phyloP scores from a whole-genome alignment of 1,139 yeast species.

The Geotrichum siamense region DNA sequence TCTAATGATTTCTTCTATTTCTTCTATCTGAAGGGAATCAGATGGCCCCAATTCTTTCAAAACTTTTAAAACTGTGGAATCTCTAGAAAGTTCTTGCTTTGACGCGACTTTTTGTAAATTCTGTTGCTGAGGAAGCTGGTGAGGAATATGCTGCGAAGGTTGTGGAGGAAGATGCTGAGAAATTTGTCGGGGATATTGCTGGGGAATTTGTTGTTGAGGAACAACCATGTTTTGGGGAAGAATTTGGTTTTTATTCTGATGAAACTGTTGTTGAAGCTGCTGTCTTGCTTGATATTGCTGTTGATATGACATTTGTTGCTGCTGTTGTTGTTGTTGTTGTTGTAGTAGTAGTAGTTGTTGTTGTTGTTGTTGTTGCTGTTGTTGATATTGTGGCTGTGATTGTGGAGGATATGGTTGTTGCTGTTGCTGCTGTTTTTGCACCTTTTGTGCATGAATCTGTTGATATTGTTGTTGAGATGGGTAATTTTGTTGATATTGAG shows the following conservation, averaged over 20 bases:
- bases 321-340: slow-evolving; percentile 6
- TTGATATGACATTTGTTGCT: slow-evolving; percentile 1
- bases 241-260: slow-evolving; percentile 21
- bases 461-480: slow-evolving; percentile 17
- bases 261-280: slow-evolving; percentile 19
- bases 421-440: slow-evolving; percentile 1
- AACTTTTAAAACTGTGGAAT: slow-evolving; percentile 37
- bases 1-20: slow-evolving; percentile 44
- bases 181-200: neutral
- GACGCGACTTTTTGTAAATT: neutral
- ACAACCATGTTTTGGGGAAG: slow-evolving; percentile 15
- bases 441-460: slow-evolving; percentile 1
- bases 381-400: slow-evolving; percentile 20
- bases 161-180: neutral
- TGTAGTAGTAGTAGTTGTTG: slow-evolving; percentile 3
- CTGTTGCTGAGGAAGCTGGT: neutral
- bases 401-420: slow-evolving; percentile 7
- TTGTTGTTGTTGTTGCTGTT: slow-evolving; percentile 6
- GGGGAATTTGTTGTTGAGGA: slow-evolving; percentile 5
- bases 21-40: slow-evolving; percentile 36
- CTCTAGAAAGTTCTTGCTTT: slow-evolving; percentile 5
- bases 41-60: slow-evolving; percentile 20
- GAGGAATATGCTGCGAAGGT: neutral
- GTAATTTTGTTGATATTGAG: slow-evolving; percentile 19
- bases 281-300: slow-evolving; percentile 8